Conservation (phyloP, 352 stramenopile genomes). For the Pythium aquatile region DNA sequence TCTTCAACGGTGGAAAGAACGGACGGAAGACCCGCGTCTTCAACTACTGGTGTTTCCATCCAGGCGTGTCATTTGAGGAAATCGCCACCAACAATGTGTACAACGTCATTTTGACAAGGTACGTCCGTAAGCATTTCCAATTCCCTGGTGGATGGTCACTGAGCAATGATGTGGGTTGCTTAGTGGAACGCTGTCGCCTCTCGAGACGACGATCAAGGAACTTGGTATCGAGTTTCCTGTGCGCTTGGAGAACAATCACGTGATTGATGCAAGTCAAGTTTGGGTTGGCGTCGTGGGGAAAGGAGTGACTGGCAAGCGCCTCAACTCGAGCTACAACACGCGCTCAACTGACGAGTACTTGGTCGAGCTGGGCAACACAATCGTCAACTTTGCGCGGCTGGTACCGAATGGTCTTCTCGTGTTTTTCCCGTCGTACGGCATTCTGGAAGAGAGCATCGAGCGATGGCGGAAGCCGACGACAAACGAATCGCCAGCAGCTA, state of each 20-base stretch:
- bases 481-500: constrained; percentile 47
- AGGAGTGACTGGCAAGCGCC: constrained; percentile 90
- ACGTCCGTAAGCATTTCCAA: background rate
- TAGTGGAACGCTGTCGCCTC: constrained; percentile 96
- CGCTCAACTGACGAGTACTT: constrained; percentile 93
- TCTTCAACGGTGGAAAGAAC: constrained; percentile 52
- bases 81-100: constrained; percentile 91
- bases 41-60: constrained; percentile 99
- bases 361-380: constrained; percentile 95
- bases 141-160: background rate
- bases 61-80: constrained; percentile 95
- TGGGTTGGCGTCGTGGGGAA: constrained; percentile 91
- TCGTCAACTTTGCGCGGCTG: constrained; percentile 93
- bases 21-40: constrained; percentile 85
- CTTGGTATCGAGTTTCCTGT: constrained; percentile 96
- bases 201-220: constrained; percentile 96
- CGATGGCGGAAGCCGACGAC: constrained; percentile 60
- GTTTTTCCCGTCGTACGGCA: constrained; percentile 99
- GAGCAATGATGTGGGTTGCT: background rate
- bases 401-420: constrained; percentile 97
- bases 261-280: constrained; percentile 91
- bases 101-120: constrained; percentile 88
- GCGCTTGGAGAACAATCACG: constrained; percentile 97
- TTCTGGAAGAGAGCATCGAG: constrained; percentile 88
- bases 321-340: constrained; percentile 95